Evolutionary conservation across 2,329 filamentous ascomycete genomes (phyloP).

Genomic region (Colletotrichum cereale): DNA sequence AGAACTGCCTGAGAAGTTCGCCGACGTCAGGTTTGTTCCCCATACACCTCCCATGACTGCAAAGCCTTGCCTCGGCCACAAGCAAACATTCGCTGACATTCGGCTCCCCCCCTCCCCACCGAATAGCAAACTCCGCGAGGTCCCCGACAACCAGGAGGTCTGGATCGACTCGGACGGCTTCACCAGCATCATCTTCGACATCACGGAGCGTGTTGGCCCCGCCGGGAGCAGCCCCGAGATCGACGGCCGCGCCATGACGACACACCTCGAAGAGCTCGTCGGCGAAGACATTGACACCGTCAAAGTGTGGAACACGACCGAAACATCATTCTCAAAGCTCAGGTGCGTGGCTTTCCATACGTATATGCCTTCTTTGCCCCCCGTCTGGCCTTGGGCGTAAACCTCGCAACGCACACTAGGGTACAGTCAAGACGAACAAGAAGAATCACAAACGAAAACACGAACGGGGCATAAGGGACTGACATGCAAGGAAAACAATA

Average conservation of each 20-base stretch:
- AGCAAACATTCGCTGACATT: not conserved
- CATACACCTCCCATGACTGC: not conserved
- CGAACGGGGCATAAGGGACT: slow-evolving; percentile 33
- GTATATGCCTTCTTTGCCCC: not conserved
- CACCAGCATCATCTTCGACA: slow-evolving; percentile 90
- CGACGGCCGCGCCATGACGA: slow-evolving; percentile 77
- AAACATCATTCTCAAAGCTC: slow-evolving; percentile 69
- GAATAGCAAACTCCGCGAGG: slow-evolving; percentile 76
- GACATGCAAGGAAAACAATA: slow-evolving; percentile 43
- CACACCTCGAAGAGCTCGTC: slow-evolving; percentile 77
- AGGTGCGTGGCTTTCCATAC: slow-evolving; percentile 54
- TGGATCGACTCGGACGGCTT: slow-evolving; percentile 88
- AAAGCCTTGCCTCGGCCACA: not conserved
- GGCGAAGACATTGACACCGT: slow-evolving; percentile 73
- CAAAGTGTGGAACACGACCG: slow-evolving; percentile 75
- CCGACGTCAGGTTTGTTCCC: slow-evolving; percentile 75
- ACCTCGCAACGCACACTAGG: not conserved
- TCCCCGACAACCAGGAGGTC: slow-evolving; percentile 92
- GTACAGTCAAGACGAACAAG: not conserved
- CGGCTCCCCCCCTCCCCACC: not conserved
- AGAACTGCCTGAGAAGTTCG: slow-evolving; percentile 76
- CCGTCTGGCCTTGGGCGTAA: not conserved
- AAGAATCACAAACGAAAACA: not conserved
- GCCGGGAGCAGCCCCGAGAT: slow-evolving; percentile 67
- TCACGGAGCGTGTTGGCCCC: slow-evolving; percentile 81